Conservation (phyloP, 345 rosid genomes). For the Moricandia arvensis region DNA sequence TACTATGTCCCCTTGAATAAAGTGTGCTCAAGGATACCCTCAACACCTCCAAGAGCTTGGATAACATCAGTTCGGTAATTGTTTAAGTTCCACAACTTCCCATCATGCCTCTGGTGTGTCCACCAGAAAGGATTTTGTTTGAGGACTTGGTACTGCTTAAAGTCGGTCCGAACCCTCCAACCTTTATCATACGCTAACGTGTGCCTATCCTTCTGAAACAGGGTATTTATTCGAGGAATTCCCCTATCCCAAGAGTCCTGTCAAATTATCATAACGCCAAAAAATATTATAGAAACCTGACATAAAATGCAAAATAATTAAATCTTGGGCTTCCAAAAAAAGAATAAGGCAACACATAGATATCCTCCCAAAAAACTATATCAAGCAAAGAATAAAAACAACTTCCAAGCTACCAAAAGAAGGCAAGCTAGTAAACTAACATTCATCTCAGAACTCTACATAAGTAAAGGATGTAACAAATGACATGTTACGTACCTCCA, state of each 20-base stretch:
- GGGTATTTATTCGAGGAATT: conserved; percentile 96
- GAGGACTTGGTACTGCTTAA: conserved; percentile 97
- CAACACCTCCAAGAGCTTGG: conserved; percentile 99
- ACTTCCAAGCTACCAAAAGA: neutral
- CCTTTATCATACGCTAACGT: conserved; percentile 98
- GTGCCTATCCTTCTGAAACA: conserved; percentile 97
- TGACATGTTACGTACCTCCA: conserved; percentile 62
- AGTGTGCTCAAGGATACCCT: conserved; percentile 98
- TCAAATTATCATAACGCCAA: conserved; percentile 1
- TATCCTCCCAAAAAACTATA: conserved; percentile 8
- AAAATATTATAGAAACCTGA: neutral
- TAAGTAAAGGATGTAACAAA: neutral
- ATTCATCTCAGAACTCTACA: neutral
- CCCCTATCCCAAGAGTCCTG: conserved; percentile 99
- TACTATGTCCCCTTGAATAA: conserved; percentile 97
- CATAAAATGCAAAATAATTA: neutral
- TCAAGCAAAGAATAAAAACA: neutral
- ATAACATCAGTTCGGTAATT: conserved; percentile 98
- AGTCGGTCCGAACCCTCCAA: conserved; percentile 99
- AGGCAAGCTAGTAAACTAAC: neutral
- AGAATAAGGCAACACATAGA: neutral
- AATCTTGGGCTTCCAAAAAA: neutral
- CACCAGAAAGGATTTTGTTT: conserved; percentile 99
- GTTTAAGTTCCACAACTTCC: conserved; percentile 98
- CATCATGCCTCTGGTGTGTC: conserved; percentile 99